Evolutionary conservation across 2,329 filamentous ascomycete genomes (phyloP), one percentile per base, ranked within the genome.

Genomic region (Nectriaceae sp.): DNA sequence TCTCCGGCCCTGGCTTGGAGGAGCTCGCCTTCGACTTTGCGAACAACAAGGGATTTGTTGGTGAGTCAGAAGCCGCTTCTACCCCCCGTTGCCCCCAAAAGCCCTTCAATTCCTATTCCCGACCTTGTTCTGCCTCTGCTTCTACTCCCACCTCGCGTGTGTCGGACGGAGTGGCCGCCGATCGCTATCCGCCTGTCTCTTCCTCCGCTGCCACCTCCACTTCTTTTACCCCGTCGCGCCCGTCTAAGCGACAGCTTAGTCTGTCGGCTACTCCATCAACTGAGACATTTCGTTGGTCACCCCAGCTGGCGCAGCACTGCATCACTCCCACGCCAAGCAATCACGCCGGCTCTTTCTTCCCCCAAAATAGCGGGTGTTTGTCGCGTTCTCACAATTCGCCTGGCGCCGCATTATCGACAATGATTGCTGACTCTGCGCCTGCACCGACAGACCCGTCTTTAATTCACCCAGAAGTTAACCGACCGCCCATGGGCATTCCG

Each of bases 401-500:
- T 39, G 50, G 47, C 20, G 36, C 29, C 16, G 46, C 49, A 45
- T 42, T 29, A 29, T 37, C 43, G 24, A 52, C 45, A 41, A 54
- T 53, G 47, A 53, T 62, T 58, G 62, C 73, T 76, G 62, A 75
- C 75, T 61, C 59, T 59, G 40, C 47, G 42, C 50, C 50, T 50
- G 44, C 50, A 46, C 44, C 49, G 55, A 50, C 65, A 83, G 80
- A 83, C 60, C 80, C 79, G 20, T 79, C 78, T 6, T 64, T 82
- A 48, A 80, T 83, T 56, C 78, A 82, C 55, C 74, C 78, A 37
- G 78, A 82, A 52, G 76, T 81, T 57, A 69, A 67, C 57, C 73
- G 75, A 40, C 69, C 73, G 24, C 70, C 72, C 45, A 77, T 82
- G 69, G 60, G 65, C 24, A 63, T 70, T 21, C 70, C 74, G 21